Evolutionary conservation across 1,284 basidiomycete species (phyloP).

Genomic region (Ceratorhiza oryzae-sativae): DNA sequence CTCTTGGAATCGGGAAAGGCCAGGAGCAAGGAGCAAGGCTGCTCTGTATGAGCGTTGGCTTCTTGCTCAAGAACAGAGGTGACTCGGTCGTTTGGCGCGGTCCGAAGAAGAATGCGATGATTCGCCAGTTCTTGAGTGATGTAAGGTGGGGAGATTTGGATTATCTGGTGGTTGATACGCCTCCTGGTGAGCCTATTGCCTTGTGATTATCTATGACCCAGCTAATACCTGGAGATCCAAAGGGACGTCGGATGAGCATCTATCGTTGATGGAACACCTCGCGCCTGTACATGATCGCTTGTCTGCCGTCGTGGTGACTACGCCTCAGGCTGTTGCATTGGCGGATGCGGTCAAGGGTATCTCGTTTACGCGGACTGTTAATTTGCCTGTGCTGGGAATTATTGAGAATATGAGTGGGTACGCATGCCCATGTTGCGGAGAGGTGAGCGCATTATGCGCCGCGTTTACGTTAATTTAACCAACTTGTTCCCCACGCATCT

Average conservation of each 20-base stretch:
- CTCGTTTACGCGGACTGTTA: slow-evolving; percentile 89
- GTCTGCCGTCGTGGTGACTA: slow-evolving; percentile 91
- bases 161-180: slow-evolving; percentile 96
- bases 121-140: slow-evolving; percentile 95
- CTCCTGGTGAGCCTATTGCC: slow-evolving; percentile 75
- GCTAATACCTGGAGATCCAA: slow-evolving; percentile 1
- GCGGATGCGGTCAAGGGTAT: slow-evolving; percentile 96
- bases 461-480: background rate
- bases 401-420: slow-evolving; percentile 99
- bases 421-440: slow-evolving; percentile 90
- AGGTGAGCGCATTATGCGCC: slow-evolving; percentile 42
- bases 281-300: slow-evolving; percentile 82
- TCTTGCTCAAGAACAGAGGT: slow-evolving; percentile 86
- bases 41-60: slow-evolving; percentile 97
- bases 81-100: slow-evolving; percentile 98
- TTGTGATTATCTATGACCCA: background rate
- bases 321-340: slow-evolving; percentile 95
- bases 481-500: slow-evolving; percentile 52
- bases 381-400: slow-evolving; percentile 88
- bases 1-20: slow-evolving; percentile 44
- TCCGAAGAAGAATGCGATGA: slow-evolving; percentile 99
- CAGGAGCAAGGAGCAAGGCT: slow-evolving; percentile 64
- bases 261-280: slow-evolving; percentile 93
- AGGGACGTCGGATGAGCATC: slow-evolving; percentile 99
- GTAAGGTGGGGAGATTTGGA: slow-evolving; percentile 97